phyloP scores from a whole-genome alignment of 2,329 filamentous ascomycete species.

The Penicillium crustosum region DNA sequence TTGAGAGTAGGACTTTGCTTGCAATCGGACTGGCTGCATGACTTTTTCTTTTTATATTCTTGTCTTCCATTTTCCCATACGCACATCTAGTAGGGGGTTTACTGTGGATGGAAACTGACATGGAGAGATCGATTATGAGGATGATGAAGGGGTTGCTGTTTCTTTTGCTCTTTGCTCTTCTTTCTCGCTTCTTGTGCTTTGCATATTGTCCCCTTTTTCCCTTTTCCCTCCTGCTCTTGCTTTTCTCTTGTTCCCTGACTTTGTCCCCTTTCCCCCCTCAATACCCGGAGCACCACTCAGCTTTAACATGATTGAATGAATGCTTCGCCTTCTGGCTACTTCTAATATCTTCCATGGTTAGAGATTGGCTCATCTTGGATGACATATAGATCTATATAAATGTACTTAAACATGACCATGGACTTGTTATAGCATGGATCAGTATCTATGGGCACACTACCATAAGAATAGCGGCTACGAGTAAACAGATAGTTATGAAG shows the following conservation, averaged over 20 bases:
- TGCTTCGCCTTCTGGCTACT: constrained; percentile 2
- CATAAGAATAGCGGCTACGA: background rate
- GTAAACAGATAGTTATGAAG: background rate
- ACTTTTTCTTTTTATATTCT: background rate
- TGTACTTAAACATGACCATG: background rate
- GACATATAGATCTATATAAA: background rate
- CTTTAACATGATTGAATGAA: constrained; percentile 2
- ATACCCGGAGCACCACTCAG: constrained; percentile 9
- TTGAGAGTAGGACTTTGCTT: background rate
- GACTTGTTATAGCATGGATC: background rate
- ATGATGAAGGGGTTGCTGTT: background rate
- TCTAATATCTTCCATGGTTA: background rate
- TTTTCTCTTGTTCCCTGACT: background rate
- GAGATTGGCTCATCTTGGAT: background rate
- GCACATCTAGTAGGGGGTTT: background rate
- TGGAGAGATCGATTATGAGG: background rate
- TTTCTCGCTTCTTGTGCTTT: constrained; percentile 1
- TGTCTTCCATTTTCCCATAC: background rate
- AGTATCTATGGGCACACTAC: background rate
- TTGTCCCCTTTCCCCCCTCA: background rate
- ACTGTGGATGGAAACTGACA: background rate
- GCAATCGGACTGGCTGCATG: background rate
- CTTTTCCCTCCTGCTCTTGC: background rate
- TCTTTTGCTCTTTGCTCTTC: background rate
- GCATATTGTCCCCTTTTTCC: background rate